phyloP scores from a whole-genome alignment of 2,329 filamentous ascomycete species.

The Fusarium chuoi region DNA sequence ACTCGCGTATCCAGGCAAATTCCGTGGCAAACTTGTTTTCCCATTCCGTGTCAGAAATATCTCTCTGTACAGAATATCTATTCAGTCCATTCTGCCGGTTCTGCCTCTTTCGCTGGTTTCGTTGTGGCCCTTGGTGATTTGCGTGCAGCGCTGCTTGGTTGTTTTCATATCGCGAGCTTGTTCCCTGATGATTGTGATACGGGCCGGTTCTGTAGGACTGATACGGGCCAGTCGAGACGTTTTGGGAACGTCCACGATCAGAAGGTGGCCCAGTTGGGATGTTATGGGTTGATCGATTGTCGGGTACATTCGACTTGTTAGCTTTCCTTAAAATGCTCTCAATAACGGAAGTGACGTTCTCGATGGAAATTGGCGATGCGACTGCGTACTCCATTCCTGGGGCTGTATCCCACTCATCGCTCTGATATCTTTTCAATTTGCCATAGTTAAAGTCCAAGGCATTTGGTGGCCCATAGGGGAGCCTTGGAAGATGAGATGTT shows the following conservation, averaged over 20 bases:
- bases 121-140: neutral
- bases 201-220: neutral
- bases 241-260: neutral
- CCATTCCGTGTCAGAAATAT: neutral
- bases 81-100: neutral
- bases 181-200: neutral
- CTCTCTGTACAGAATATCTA: neutral
- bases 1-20: neutral
- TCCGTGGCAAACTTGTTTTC: neutral
- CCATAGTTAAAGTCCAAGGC: neutral
- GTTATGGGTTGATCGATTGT: neutral
- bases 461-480: neutral
- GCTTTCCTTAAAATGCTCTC: neutral
- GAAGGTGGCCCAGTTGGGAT: neutral
- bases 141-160: no score
- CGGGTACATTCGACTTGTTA: neutral
- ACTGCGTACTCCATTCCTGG: neutral
- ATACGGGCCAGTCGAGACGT: no score
- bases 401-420: neutral
- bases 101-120: neutral
- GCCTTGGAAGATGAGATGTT: neutral
- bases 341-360: neutral
- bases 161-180: no score
- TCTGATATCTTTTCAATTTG: neutral
- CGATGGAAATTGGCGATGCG: neutral